These are phyloP conservation scores for Sugiyamaella americana DNA, from an alignment of 805 yeast species.

Conservation along the genomic window DNA sequence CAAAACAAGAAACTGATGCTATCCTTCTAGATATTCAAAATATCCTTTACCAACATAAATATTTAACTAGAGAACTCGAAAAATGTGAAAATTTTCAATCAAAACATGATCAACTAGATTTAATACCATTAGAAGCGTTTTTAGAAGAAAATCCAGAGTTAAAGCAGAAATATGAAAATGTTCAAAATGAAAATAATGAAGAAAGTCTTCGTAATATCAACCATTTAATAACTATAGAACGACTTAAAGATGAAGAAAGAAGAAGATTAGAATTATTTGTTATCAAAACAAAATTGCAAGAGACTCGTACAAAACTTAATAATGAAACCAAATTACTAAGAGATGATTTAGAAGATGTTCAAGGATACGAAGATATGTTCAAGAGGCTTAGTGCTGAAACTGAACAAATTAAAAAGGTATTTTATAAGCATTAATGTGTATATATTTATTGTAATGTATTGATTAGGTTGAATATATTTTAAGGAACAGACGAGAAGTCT, in stretches of 20 bases:
- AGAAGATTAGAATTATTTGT: slow-evolving; percentile 21
- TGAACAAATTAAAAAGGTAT: neutral
- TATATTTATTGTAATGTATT: too few relatives aligned
- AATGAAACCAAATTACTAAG: slow-evolving; percentile 13
- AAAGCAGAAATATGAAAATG: neutral
- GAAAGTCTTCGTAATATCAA: neutral
- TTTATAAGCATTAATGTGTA: neutral
- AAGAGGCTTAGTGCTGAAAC: slow-evolving; percentile 1
- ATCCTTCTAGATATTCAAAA: slow-evolving; percentile 23
- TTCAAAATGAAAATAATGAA: slow-evolving; percentile 3
- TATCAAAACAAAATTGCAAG: slow-evolving; percentile 17
- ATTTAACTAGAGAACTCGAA: slow-evolving; percentile 21
- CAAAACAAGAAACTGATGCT: slow-evolving; percentile 18
- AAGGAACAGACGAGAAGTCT: too few relatives aligned
- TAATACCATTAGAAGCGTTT: slow-evolving; percentile 21
- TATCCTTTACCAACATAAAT: slow-evolving; percentile 23
- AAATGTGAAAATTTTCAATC: slow-evolving; percentile 15
- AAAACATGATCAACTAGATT: slow-evolving; percentile 18
- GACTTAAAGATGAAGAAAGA: slow-evolving; percentile 25
- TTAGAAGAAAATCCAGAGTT: slow-evolving; percentile 18
- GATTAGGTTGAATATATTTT: too few relatives aligned
- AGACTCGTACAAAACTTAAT: slow-evolving; percentile 12
- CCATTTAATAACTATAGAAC: slow-evolving; percentile 16
- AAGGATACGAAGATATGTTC: slow-evolving; percentile 10
- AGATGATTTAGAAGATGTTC: slow-evolving; percentile 18